Evolutionary conservation across 2,329 filamentous ascomycete genomes (phyloP), one percentile per base, ranked within the genome.

Genomic region (Grosmannia huntii): DNA sequence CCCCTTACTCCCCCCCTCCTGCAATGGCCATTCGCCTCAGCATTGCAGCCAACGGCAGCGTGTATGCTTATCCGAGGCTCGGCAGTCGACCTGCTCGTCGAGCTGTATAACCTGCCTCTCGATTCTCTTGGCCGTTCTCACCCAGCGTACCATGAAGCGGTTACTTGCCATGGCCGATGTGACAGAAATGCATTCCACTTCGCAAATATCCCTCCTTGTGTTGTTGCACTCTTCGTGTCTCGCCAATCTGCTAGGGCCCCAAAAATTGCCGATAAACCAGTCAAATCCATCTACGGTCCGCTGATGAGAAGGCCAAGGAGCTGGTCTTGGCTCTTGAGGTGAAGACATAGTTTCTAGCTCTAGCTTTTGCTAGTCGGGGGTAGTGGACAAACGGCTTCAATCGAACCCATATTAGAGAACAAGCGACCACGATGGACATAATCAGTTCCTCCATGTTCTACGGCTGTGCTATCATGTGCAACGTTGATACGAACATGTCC

Each of bases 41-140:
- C 54, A 6, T 49, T 25, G 44, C 16, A 48, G 16, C 27, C 28
- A 28, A 60, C 53, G 25, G 56, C 56, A 12, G 49, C 21, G 7
- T 46, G 48, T 19, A 28, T 41, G 27, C 41, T 44, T 25, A 21
- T 27, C 36, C 50, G 51, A 9, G 56, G 36, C n/a, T 46, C 56
- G 38, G 28, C 48, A 12, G 16, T 60, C 55, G 27, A 60, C 44
- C 23, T 52, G 44, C 25, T 52, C 51, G 25, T 57, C 31, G 36
- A 50, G 16, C 49, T 50, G 5, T 57, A 28, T 28, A 50, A 57
- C 60, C 41, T 57, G 54, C 5, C 53, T 61, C 46, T 2, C 33
- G 23, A 5, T 59, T 59, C 28, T 57, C 57, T 2, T 57, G 60
- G 10, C 60, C 60, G 9, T 28, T 49, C 27, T 58, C 28, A 58